These are phyloP conservation scores for Phylloporus sp. DNA, from an alignment of 768 basidiomycete genomes.

Conservation along the genomic window DNA sequence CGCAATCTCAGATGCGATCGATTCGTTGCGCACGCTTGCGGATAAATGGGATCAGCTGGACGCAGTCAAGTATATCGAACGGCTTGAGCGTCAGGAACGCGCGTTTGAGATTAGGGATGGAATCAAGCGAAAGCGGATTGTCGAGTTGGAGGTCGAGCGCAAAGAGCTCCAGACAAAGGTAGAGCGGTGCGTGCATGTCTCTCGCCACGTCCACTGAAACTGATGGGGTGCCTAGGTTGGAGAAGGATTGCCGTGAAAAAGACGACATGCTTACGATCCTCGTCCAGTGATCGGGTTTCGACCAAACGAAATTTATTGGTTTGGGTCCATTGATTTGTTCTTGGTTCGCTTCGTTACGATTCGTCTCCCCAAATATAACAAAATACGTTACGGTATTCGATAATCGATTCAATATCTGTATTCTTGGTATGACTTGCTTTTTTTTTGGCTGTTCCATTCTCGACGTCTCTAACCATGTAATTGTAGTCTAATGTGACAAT, in stretches of 20 bases:
- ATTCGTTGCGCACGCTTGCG: constrained; percentile 1
- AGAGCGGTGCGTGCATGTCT: background rate
- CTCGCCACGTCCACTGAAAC: background rate
- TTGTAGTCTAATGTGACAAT: too few species aligned
- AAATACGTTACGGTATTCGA: too few species aligned
- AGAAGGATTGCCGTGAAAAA: background rate
- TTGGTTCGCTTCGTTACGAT: too few species aligned
- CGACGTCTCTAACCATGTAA: too few species aligned
- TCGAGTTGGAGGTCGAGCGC: constrained; percentile 5
- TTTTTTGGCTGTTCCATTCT: too few species aligned
- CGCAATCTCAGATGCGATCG: background rate
- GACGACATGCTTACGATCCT: background rate
- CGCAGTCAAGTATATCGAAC: constrained; percentile 30
- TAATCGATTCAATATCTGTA: too few species aligned
- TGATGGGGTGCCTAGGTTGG: background rate
- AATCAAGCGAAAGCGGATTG: constrained; percentile 27
- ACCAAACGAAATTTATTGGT: background rate
- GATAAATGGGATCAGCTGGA: constrained; percentile 11
- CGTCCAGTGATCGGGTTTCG: background rate
- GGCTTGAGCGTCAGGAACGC: constrained; percentile 37
- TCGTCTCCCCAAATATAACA: too few species aligned
- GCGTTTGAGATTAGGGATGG: constrained; percentile 36
- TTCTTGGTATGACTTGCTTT: too few species aligned
- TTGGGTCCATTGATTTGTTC: too few species aligned
- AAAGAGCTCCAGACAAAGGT: constrained; percentile 1